Evolutionary conservation across 495 filamentous ascomycete genomes (phyloP), one percentile per base, ranked within the genome.

Genomic region (Neurospora cerealis): DNA sequence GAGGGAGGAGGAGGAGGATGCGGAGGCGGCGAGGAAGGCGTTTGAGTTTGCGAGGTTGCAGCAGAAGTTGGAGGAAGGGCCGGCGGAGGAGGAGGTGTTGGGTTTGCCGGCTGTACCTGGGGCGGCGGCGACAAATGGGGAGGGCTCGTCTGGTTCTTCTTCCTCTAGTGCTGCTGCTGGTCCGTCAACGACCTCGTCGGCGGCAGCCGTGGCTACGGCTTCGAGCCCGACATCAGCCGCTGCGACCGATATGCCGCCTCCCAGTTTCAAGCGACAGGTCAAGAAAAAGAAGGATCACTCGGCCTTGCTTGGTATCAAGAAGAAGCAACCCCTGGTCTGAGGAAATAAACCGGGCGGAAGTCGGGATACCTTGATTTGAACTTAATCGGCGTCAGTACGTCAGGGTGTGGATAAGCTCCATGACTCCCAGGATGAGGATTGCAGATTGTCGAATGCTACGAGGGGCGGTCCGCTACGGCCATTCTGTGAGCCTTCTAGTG

Each of bases 221-320:
- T 70, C 83, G 46, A 81, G 82, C 66, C 72, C 77, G 48, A 72
- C 81, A 28, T 54, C 72, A 4, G 73, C 80, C 1, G 70, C 34
- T 19, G 79, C 79, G 21, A 71, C 75, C 13, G 78, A 75, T 54
- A 76, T 87, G 72, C 87, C 91, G 19, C 83, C 90, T n/a, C 89
- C 92, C 15, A 89, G 86, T 4, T 96, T 97, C 80, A 92, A 92
- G 78, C 85, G 91, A 73, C 88, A 89, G 36, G 89, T 92, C 74
- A 96, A 94, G 86, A 90, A 92, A 80, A 97, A 95, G 82, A 95
- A 94, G 85, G 89, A 92, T 72, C 85, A 90, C 70, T 80, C 86
- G 11, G 90, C 90, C 39, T 81, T 89, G 37, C 78, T 97, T 74
- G 95, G 95, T 1, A 98, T 97, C 78, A 98, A 97, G 87, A 97